Evolutionary conservation across 164 flowering plant genomes (phyloP).

Genomic region (Nelumbo lutea): DNA sequence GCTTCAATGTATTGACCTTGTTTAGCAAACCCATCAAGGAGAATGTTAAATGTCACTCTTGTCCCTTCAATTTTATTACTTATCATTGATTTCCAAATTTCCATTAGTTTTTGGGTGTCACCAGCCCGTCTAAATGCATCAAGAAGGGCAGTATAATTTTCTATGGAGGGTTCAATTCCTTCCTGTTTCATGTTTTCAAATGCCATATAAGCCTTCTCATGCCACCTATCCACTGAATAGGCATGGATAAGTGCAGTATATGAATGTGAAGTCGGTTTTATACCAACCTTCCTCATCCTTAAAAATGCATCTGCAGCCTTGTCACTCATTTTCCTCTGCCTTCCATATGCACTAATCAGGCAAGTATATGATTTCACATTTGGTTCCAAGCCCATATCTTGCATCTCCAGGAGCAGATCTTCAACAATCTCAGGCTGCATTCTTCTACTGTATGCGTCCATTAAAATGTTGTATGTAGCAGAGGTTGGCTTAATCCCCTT

Average conservation of each 20-base stretch:
- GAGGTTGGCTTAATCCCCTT: conserved; percentile 63
- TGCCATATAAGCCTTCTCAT: conserved; percentile 65
- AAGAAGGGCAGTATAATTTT: conserved; percentile 82
- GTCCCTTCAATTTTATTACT: conserved; percentile 65
- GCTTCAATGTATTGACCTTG: conserved; percentile 83
- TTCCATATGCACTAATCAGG: conserved; percentile 85
- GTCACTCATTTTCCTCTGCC: conserved; percentile 79
- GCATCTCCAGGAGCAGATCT: conserved; percentile 71
- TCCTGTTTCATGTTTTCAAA: conserved; percentile 74
- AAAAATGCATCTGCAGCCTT: conserved; percentile 85
- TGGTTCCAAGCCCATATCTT: conserved; percentile 60
- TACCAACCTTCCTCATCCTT: conserved; percentile 75
- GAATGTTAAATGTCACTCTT: conserved; percentile 70
- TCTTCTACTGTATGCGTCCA: conserved; percentile 86
- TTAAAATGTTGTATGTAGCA: conserved; percentile 71
- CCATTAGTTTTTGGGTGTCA: conserved; percentile 58
- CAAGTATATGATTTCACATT: conserved; percentile 79
- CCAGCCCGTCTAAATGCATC: conserved; percentile 91
- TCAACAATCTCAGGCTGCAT: conserved; percentile 86
- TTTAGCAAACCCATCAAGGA: conserved; percentile 89
- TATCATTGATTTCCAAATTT: conserved; percentile 78
- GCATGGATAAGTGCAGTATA: conserved; percentile 92
- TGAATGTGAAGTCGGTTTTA: conserved; percentile 74
- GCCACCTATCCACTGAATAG: conserved; percentile 77
- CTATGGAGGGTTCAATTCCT: conserved; percentile 68